phyloP scores from a whole-genome alignment of 2,329 filamentous ascomycete genomes.

The Epichloe aotearoae region DNA sequence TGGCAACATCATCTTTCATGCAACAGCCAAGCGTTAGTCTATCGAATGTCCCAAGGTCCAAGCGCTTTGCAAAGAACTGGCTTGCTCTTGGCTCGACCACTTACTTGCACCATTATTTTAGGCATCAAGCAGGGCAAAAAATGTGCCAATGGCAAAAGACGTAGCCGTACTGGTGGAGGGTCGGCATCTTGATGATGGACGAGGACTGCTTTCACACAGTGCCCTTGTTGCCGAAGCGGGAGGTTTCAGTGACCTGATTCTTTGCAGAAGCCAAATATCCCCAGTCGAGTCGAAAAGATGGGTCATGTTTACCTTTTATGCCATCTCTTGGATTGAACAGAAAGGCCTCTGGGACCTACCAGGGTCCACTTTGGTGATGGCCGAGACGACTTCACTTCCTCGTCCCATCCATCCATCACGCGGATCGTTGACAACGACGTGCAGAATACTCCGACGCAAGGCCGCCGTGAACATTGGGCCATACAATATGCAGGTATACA shows the following conservation, averaged over 20 bases:
- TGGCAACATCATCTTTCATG: constrained; percentile 64
- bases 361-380: not conserved
- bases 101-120: constrained; percentile 69
- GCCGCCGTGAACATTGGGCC: not conserved
- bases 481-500: not conserved
- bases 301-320: not conserved
- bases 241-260: not conserved
- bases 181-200: not conserved
- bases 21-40: not conserved
- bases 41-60: not conserved
- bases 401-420: not conserved
- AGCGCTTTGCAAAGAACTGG: not conserved
- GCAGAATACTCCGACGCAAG: not conserved
- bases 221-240: not conserved
- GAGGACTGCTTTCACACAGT: not conserved
- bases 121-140: constrained; percentile 64
- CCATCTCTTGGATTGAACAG: not conserved
- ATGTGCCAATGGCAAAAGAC: constrained; percentile 62
- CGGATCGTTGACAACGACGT: not conserved
- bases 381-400: not conserved
- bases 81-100: constrained; percentile 18
- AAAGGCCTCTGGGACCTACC: not conserved
- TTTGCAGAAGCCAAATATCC: not conserved
- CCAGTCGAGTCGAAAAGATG: not conserved
- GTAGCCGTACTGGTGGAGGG: constrained; percentile 26